Percentiles rank a stretch among this genome's conserved stretches.
Evolutionary conservation across 2,329 filamentous ascomycete species (phyloP).

Genomic region (Neofusicoccum umdonicola): DNA sequence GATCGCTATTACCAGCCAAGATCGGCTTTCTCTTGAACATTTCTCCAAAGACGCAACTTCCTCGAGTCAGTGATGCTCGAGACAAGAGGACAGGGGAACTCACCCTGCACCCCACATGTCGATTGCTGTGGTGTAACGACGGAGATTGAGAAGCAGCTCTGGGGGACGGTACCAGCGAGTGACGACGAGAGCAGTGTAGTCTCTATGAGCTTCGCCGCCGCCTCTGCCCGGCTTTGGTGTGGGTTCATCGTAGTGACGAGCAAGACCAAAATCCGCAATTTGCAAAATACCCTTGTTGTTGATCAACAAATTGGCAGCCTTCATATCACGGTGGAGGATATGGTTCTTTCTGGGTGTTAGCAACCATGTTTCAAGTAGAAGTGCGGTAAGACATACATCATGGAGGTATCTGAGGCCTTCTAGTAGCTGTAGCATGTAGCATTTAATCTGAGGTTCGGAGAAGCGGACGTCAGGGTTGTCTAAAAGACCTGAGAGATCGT

Average conservation of each 20-base stretch:
- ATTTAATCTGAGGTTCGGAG: constrained; percentile 90
- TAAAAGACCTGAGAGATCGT: constrained; percentile 93
- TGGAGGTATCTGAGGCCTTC: constrained; percentile 89
- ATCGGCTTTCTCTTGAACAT: constrained; percentile 96
- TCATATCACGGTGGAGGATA: constrained; percentile 97
- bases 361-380: constrained; percentile 31
- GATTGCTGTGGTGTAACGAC: constrained; percentile 93
- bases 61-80: constrained; percentile 26
- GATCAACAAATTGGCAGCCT: constrained; percentile 95
- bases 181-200: constrained; percentile 96
- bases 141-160: constrained; percentile 82
- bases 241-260: constrained; percentile 85
- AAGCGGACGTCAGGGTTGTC: constrained; percentile 91
- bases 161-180: constrained; percentile 97
- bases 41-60: constrained; percentile 92
- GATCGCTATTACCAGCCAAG: constrained; percentile 81
- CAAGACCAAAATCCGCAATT: constrained; percentile 95
- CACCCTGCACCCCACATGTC: constrained; percentile 98
- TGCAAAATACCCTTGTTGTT: constrained; percentile 91
- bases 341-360: constrained; percentile 38
- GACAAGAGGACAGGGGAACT: constrained; percentile 30
- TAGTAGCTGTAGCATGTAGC: constrained; percentile 91
- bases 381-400: constrained; percentile 43
- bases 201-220: constrained; percentile 78
- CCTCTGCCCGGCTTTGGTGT: constrained; percentile 74